A percentile compares a stretch with the other conserved stretches of the same genome.
Conservation (phyloP, 768 basidiomycete genomes). For the Hemileccinum rubropunctum region DNA sequence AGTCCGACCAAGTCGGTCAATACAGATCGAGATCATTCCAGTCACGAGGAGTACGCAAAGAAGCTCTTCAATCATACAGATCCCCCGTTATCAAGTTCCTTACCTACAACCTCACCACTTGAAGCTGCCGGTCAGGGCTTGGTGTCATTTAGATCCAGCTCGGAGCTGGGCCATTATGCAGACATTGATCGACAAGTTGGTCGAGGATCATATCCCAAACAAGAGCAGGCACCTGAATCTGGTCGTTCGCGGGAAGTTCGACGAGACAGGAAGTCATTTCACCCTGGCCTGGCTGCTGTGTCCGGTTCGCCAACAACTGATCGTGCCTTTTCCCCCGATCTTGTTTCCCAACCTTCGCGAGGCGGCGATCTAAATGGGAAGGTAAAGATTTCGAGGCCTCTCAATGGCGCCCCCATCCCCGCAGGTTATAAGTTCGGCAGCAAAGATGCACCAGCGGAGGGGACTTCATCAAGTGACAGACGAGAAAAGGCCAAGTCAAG, state of each 20-base stretch:
- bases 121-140: slow-evolving; percentile 31
- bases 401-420: slow-evolving; percentile 82
- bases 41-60: slow-evolving; percentile 31
- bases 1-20: slow-evolving; percentile 56
- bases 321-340: slow-evolving; percentile 46
- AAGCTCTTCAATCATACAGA: slow-evolving; percentile 49
- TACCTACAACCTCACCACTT: slow-evolving; percentile 49
- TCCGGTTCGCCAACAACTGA: slow-evolving; percentile 45
- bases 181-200: slow-evolving; percentile 46
- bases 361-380: slow-evolving; percentile 57
- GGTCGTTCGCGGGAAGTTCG: slow-evolving; percentile 49
- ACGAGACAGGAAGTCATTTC: slow-evolving; percentile 60
- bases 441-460: slow-evolving; percentile 57
- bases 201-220: slow-evolving; percentile 24
- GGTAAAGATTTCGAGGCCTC: slow-evolving; percentile 86
- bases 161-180: slow-evolving; percentile 78
- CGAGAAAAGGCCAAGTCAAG: slow-evolving; percentile 91
- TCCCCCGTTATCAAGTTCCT: slow-evolving; percentile 60
- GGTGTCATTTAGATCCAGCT: slow-evolving; percentile 57
- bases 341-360: slow-evolving; percentile 46
- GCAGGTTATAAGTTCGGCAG: slow-evolving; percentile 87
- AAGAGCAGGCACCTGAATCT: slow-evolving; percentile 54
- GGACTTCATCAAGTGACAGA: slow-evolving; percentile 54
- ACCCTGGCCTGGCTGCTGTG: slow-evolving; percentile 53
- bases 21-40: slow-evolving; percentile 25